A percentile compares a stretch with the other conserved stretches of the same genome.
Conservation (phyloP, 176 grass and related monocot species). For the Hyparrhenia diplandra region DNA sequence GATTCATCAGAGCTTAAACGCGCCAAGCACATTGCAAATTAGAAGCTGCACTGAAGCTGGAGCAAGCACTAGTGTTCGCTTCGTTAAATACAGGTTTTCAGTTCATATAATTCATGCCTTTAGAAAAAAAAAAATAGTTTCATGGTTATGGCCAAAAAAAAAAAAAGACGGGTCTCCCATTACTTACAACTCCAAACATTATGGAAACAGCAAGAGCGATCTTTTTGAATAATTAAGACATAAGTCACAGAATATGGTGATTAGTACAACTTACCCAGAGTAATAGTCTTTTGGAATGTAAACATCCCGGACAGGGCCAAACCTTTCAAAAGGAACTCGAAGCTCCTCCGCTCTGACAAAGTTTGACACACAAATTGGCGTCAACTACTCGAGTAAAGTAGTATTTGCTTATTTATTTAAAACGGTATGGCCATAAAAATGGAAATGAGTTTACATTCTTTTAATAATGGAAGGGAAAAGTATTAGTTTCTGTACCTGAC, state of each 20-base stretch:
- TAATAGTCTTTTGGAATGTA: constrained; percentile 93
- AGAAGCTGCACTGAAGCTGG: not conserved
- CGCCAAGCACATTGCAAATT: not conserved
- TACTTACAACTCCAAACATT: not conserved
- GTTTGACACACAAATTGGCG: not conserved
- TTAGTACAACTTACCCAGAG: constrained; percentile 51
- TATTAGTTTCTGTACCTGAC: constrained; percentile 43
- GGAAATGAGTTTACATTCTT: not conserved
- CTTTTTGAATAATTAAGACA: not conserved
- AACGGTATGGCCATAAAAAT: not conserved
- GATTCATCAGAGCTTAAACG: not conserved
- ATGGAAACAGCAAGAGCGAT: not conserved
- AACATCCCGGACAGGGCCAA: constrained; percentile 91
- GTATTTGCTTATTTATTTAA: not conserved
- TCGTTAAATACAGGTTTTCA: not conserved
- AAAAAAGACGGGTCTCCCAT: too few relatives aligned
- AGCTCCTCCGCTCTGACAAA: constrained; percentile 62
- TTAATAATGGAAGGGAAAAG: not conserved
- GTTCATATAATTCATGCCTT: not conserved
- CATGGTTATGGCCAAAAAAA: too few relatives aligned
- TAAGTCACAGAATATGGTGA: not conserved
- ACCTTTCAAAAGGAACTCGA: constrained; percentile 85
- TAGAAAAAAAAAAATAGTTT: too few relatives aligned
- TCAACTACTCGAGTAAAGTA: not conserved
- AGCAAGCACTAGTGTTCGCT: not conserved